Conservation (phyloP, 2,329 filamentous ascomycete species). For the Didymella keratinophila region DNA sequence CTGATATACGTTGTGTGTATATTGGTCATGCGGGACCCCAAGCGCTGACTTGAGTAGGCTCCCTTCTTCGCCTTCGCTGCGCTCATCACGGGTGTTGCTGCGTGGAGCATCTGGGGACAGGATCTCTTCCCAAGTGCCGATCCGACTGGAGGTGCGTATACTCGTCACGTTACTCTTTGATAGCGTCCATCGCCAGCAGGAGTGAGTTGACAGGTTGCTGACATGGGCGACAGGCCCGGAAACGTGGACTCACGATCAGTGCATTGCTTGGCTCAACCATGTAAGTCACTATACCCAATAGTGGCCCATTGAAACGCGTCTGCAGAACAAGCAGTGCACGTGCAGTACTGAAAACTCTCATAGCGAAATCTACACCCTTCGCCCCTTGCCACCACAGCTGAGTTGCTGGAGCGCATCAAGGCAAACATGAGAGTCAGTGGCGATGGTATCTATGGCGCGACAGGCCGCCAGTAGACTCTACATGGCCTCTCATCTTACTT, state of each 20-base stretch:
- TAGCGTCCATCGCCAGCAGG: too few relatives aligned
- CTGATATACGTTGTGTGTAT: conserved; percentile 35
- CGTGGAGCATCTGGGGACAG: conserved; percentile 84
- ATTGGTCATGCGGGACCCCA: neutral
- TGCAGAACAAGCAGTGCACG: neutral
- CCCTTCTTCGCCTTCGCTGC: conserved; percentile 70
- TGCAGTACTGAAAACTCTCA: too few relatives aligned
- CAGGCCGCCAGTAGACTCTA: conserved; percentile 1
- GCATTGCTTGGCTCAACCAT: conserved; percentile 79
- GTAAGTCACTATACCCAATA: conserved; percentile 63
- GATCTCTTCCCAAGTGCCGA: conserved; percentile 84
- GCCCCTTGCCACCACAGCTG: conserved; percentile 65
- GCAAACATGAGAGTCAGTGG: conserved; percentile 66
- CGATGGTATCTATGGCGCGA: conserved; percentile 19
- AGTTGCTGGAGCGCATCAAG: conserved; percentile 73
- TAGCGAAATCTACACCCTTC: conserved; percentile 71
- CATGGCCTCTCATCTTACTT: neutral
- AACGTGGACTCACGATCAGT: conserved; percentile 80
- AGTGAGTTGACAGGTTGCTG: conserved; percentile 1
- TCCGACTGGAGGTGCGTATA: conserved; percentile 73
- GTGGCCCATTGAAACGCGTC: too few relatives aligned
- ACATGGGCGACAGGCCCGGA: conserved; percentile 61
- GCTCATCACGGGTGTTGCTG: conserved; percentile 79
- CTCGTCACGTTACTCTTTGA: too few relatives aligned
- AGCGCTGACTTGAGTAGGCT: conserved; percentile 28